phyloP scores from a whole-genome alignment of 1,284 basidiomycete species.

The Ganoderma meredithae region DNA sequence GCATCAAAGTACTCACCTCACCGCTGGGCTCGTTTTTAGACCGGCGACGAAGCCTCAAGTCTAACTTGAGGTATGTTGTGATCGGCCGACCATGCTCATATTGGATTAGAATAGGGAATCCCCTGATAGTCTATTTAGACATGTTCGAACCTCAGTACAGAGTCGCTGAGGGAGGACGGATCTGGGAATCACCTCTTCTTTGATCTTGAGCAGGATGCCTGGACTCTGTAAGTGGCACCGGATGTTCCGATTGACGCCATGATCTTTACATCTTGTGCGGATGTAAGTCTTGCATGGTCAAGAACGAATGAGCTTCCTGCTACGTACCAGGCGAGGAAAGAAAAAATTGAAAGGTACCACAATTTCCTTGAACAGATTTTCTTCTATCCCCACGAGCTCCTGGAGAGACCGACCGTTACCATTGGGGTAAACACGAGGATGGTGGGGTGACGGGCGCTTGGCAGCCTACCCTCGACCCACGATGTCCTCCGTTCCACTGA shows the following conservation, averaged over 20 bases:
- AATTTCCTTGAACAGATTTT: background rate
- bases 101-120: background rate
- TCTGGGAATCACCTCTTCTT: background rate
- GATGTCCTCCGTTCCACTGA: slow-evolving; percentile 49
- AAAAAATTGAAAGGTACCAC: background rate
- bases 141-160: background rate
- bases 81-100: background rate
- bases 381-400: background rate
- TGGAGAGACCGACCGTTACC: background rate
- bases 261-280: background rate
- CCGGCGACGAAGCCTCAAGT: background rate
- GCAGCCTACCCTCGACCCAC: slow-evolving; percentile 8
- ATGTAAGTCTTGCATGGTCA: background rate
- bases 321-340: background rate
- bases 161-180: background rate
- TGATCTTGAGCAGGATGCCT: background rate
- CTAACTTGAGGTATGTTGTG: background rate
- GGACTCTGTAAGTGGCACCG: background rate
- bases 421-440: background rate
- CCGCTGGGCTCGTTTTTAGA: no score
- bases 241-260: background rate
- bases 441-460: no score
- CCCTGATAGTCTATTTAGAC: background rate
- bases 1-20: no score
- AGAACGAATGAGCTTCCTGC: background rate